Evolutionary conservation across 225 moss, liverwort and hornwort genomes (phyloP), one percentile per base, ranked within the genome.

Genomic region (Physcomitrellopsis africana): DNA sequence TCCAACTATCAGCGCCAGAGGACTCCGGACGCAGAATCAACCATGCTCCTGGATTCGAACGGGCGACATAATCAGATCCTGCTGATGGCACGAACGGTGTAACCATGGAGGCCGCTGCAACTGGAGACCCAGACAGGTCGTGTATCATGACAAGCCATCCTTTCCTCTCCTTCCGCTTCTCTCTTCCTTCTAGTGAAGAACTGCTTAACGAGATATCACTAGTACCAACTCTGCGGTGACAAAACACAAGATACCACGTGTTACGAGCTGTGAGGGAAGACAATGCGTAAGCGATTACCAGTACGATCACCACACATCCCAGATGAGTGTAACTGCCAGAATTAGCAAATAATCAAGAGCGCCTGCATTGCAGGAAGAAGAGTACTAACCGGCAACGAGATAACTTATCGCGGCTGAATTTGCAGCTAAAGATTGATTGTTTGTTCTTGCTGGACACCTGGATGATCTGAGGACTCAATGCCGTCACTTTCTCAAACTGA

Each of bases 71-170:
- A 74, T 91, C 91, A 15, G 89, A 87, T 10, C 94, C 94, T 19
- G 92, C 81, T 6, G 89, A 91, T 1, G 94, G 92, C 12, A 95
- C 94, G 9, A 95, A 95, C 1, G 94, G 94, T 0, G 92, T 95
- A 1, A 95, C 83, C 94, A 95, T 95, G 1, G 94, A 92, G 0
- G 94, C 94, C 1, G 92, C 92, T 9, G 92, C 94, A 3, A 95
- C 91, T 15, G 91, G 87, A 0, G 91, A 91, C 53, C 94, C 92
- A 3, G 92, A 95, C 45, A 92, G 61, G 79, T 95, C 92, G 43
- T 95, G 92, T 63, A 95, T 89, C 87, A 91, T 92, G 5, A 89
- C 91, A 0, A 92, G 70, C 94, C 94, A 95, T 12, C 94, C 94
- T 41, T 92, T 94, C 9, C 93, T 78, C 80, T 94, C 92, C 68